Percentiles rank a stretch among this genome's conserved stretches.
These are phyloP conservation scores for Suhomyces xylopsoci DNA, from an alignment of 805 yeast genomes.

Conservation along the genomic window DNA sequence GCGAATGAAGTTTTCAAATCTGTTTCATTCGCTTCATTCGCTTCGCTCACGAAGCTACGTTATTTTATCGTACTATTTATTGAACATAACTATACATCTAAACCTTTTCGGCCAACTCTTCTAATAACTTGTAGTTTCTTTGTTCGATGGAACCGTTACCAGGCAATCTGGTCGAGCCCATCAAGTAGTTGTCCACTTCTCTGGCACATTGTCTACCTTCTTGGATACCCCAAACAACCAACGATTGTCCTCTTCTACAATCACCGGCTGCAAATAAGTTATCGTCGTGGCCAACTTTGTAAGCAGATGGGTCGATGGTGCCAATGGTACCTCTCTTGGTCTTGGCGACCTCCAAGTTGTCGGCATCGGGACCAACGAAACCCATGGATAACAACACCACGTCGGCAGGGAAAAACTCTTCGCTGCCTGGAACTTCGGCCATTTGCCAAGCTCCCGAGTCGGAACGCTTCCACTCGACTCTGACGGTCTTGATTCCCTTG, in stretches of 20 bases:
- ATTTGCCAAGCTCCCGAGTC: conserved; percentile 98
- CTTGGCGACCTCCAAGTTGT: conserved; percentile 62
- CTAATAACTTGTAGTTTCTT: conserved; percentile 73
- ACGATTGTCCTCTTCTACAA: conserved; percentile 97
- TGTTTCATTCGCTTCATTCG: too few species aligned
- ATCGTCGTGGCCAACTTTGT: conserved; percentile 59
- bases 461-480: conserved; percentile 97
- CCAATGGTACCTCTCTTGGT: conserved; percentile 83
- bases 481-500: conserved; percentile 89
- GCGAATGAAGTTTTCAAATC: too few species aligned
- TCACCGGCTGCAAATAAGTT: conserved; percentile 96
- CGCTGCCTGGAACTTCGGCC: conserved; percentile 95
- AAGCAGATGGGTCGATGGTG: conserved; percentile 58
- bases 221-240: conserved; percentile 99
- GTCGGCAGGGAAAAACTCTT: conserved; percentile 93
- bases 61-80: not conserved
- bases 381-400: conserved; percentile 95
- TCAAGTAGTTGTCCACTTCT: conserved; percentile 77
- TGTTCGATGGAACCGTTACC: conserved; percentile 91
- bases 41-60: too few species aligned
- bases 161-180: conserved; percentile 80
- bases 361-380: conserved; percentile 92
- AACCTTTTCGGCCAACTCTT: conserved; percentile 67
- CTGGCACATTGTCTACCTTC: conserved; percentile 99
- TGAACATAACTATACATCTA: conserved; percentile 12